Evolutionary conservation across 2,329 filamentous ascomycete species (phyloP), one percentile per base, ranked within the genome.

Genomic region (Neobulgaria alba): DNA sequence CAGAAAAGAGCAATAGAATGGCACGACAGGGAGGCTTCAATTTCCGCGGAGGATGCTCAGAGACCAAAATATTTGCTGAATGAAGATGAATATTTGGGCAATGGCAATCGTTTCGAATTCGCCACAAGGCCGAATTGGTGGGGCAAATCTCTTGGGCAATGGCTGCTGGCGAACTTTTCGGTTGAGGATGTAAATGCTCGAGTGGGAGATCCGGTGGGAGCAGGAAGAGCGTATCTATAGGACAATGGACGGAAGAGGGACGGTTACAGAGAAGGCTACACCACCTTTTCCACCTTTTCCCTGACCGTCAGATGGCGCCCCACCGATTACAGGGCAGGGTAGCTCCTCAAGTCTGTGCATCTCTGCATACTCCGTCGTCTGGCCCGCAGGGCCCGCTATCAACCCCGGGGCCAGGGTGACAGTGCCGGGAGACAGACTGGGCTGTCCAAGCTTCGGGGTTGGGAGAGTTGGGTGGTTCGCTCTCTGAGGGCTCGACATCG

Each of bases 341-440:
- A 26, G 23, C 23, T 26, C n/a, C n/a, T n/a, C n/a, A n/a, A n/a
- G n/a, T n/a, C n/a, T n/a, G n/a, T n/a, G n/a, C n/a, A n/a, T n/a
- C n/a, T n/a, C n/a, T n/a, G n/a, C n/a, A n/a, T n/a, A n/a, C n/a
- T n/a, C n/a, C n/a, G n/a, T n/a, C n/a, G n/a, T n/a, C n/a, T n/a
- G 23, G 12, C 23, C 23, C 23, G 12, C 23, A 26, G 23, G 12
- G 12, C 12, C 7, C 23, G 12, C 23, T 26, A 26, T 26, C 23
- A 12, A 7, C 7, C 23, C n/a, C n/a, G n/a, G n/a, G n/a, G n/a
- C 53, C 32, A 50, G 53, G 50, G 47, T 52, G 34, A 19, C 21
- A 36, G 44, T 36, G 35, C 45, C 46, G 41, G 48, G 38, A 42
- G 39, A 41, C 40, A 26, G 20, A 23, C 15, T 34, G 31, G 43